Conservation (phyloP, 2,329 filamentous ascomycete genomes). For the Dothistroma pini region DNA sequence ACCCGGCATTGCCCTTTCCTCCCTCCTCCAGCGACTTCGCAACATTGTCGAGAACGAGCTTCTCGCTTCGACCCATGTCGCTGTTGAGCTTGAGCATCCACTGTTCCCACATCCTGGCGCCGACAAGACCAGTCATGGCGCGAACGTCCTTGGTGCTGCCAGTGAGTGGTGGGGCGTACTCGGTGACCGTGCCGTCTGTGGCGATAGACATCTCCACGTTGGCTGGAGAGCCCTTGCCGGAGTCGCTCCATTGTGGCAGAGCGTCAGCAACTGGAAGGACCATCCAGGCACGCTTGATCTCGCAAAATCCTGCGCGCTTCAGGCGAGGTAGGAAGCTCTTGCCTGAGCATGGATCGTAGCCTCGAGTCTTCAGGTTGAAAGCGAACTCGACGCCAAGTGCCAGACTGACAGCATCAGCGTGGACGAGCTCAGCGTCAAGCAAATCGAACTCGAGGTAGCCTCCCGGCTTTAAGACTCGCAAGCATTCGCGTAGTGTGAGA, state of each 20-base stretch:
- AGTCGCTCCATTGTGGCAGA: slow-evolving; percentile 38
- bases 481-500: slow-evolving; percentile 76
- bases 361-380: slow-evolving; percentile 81
- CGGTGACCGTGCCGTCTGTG: slow-evolving; percentile 29
- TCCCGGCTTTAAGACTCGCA: slow-evolving; percentile 86
- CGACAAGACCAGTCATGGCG: slow-evolving; percentile 71
- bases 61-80: slow-evolving; percentile 70
- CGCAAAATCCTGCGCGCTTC: slow-evolving; percentile 69
- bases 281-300: slow-evolving; percentile 81
- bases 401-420: slow-evolving; percentile 72
- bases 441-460: slow-evolving; percentile 89
- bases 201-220: slow-evolving; percentile 36
- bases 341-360: slow-evolving; percentile 82
- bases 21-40: slow-evolving; percentile 58
- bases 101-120: slow-evolving; percentile 90
- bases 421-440: slow-evolving; percentile 85
- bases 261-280: slow-evolving; percentile 70
- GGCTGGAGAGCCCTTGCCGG: slow-evolving; percentile 21
- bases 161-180: slow-evolving; percentile 32
- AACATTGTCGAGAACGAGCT: slow-evolving; percentile 53
- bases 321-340: slow-evolving; percentile 76
- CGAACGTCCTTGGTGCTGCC: slow-evolving; percentile 37
- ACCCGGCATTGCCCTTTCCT: slow-evolving; percentile 54
- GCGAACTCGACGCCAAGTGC: slow-evolving; percentile 89
- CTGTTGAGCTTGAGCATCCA: slow-evolving; percentile 87